These are phyloP conservation scores for Alloascoidea hylecoeti DNA, from an alignment of 805 yeast species.

Conservation along the genomic window DNA sequence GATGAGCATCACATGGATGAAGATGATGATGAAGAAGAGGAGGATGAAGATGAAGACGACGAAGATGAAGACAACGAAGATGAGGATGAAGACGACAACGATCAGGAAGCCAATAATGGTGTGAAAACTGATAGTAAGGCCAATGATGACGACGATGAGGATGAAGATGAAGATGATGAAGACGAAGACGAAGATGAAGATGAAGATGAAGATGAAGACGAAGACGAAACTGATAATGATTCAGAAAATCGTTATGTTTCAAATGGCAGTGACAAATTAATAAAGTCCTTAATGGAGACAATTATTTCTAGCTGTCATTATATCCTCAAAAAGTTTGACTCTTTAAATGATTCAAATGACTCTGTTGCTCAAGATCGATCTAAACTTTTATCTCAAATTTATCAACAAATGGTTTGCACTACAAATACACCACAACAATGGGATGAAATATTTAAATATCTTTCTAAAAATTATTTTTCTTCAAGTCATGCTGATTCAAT, in stretches of 20 bases:
- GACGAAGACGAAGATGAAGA: conserved; percentile 12
- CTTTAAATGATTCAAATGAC: background rate
- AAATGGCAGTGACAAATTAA: background rate
- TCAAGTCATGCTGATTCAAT: conserved; percentile 16
- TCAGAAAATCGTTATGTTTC: conserved; percentile 8
- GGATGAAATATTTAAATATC: background rate
- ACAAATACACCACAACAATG: background rate
- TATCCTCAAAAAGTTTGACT: background rate
- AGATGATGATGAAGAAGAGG: conserved; percentile 15
- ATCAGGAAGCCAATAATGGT: conserved; percentile 9
- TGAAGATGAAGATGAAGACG: conserved; percentile 11
- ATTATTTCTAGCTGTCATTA: background rate
- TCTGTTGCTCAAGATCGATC: background rate
- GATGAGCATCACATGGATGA: conserved; percentile 11
- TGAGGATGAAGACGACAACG: conserved; percentile 8
- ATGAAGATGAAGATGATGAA: conserved; percentile 12
- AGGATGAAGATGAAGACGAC: conserved; percentile 17
- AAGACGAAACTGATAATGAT: conserved; percentile 11
- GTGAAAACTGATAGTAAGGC: conserved; percentile 8
- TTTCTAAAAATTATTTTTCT: conserved; percentile 4
- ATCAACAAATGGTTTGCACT: no score
- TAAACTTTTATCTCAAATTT: background rate
- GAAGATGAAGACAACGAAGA: conserved; percentile 14
- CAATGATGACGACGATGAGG: conserved; percentile 11
- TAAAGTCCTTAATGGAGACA: background rate